Percentiles rank a stretch among this genome's conserved stretches.
These are phyloP conservation scores for Aspergillus fumigatus DNA, from an alignment of 2,329 filamentous ascomycete genomes.

Conservation along the genomic window DNA sequence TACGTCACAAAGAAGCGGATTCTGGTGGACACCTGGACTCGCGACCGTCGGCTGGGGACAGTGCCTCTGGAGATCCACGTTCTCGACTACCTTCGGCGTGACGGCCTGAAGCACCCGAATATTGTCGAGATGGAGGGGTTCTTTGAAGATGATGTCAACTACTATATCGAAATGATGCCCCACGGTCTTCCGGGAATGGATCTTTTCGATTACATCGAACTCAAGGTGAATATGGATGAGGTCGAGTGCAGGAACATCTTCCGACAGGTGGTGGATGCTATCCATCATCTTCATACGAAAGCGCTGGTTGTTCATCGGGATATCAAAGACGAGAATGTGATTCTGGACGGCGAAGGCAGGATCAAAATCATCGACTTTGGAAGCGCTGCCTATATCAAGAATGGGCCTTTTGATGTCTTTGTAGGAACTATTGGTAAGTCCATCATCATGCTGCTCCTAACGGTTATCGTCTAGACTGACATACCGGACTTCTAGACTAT, in stretches of 20 bases:
- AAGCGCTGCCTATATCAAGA: slow-evolving; percentile 96
- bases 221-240: slow-evolving; percentile 95
- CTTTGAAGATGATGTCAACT: slow-evolving; percentile 67
- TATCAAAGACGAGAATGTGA: slow-evolving; percentile 98
- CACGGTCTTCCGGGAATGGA: slow-evolving; percentile 97
- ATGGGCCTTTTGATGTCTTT: slow-evolving; percentile 96
- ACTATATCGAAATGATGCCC: slow-evolving; percentile 96
- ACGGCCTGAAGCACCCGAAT: slow-evolving; percentile 59
- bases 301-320: slow-evolving; percentile 92
- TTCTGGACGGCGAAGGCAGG: slow-evolving; percentile 87
- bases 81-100: slow-evolving; percentile 81
- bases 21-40: slow-evolving; percentile 95
- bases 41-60: slow-evolving; percentile 85
- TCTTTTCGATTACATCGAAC: slow-evolving; percentile 96
- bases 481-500: slow-evolving; percentile 62
- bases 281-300: slow-evolving; percentile 87
- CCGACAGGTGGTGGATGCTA: slow-evolving; percentile 80
- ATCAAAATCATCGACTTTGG: slow-evolving; percentile 99
- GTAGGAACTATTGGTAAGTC: slow-evolving; percentile 91
- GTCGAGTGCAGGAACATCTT: slow-evolving; percentile 92
- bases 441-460: slow-evolving; percentile 7
- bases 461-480: not conserved
- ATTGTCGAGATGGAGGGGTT: slow-evolving; percentile 67
- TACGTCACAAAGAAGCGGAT: slow-evolving; percentile 97
- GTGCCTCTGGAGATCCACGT: slow-evolving; percentile 97